Conservation (phyloP, 1,284 basidiomycete genomes). For the Pseudozyma pruni region DNA sequence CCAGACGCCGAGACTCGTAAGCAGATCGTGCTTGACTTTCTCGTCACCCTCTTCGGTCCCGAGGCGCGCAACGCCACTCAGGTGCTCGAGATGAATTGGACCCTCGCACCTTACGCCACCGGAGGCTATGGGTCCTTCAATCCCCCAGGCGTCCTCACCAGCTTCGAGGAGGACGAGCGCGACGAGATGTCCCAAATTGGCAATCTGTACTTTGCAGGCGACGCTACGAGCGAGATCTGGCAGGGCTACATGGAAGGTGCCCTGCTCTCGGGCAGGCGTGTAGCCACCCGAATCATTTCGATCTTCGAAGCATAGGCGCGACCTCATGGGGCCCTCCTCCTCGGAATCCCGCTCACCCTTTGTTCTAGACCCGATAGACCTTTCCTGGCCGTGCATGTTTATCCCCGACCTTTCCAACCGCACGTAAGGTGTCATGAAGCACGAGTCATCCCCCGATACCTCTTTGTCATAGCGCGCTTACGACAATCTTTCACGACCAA, state of each 20-base stretch:
- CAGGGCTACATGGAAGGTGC: conserved; percentile 49
- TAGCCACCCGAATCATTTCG: conserved; percentile 21
- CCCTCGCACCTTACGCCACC: conserved; percentile 29
- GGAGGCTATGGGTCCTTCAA: conserved; percentile 46
- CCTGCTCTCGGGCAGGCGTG: conserved; percentile 34
- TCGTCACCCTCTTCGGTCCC: conserved; percentile 23
- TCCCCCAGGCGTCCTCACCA: conserved; percentile 40
- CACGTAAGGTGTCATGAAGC: too few species aligned
- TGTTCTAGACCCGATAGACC: too few species aligned
- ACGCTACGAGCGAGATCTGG: conserved; percentile 44
- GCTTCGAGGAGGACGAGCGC: conserved; percentile 35
- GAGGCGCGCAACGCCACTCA: conserved; percentile 20
- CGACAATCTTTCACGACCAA: too few species aligned
- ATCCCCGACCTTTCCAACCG: not conserved
- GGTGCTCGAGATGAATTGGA: conserved; percentile 42
- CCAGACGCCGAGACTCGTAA: conserved; percentile 22
- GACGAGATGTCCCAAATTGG: conserved; percentile 33
- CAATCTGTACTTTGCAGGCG: conserved; percentile 40
- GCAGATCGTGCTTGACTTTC: conserved; percentile 23
- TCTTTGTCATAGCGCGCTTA: not conserved
- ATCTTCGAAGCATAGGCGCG: conserved; percentile 18
- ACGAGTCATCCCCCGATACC: too few species aligned
- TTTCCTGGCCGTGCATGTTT: too few species aligned
- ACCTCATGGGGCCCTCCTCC: not conserved
- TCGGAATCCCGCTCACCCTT: too few species aligned